Base-by-base conservation (phyloP, 2,329 filamentous ascomycete genomes). In the Colletotrichum tanaceti region DNA sequence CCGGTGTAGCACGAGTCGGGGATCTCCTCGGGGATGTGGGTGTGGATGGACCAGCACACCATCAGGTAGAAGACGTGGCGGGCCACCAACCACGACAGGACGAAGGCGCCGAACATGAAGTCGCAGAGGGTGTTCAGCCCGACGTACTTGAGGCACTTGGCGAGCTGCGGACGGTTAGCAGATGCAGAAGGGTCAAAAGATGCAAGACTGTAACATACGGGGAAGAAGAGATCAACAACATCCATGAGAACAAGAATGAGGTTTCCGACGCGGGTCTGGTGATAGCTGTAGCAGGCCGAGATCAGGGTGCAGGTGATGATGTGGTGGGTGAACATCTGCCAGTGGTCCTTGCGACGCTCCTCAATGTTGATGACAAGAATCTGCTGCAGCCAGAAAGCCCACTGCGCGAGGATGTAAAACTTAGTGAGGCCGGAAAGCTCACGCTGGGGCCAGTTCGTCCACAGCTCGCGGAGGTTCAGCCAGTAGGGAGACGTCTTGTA, bases 311-410 rank as follows among this genome's bases (percentile, higher is more conserved):
- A 93, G 22, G 96, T 99, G 77, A 98, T 90, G 77, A 98, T 88
- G 81, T 99, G 96, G 79, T 98, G 96, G 20, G 89, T 91, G 73
- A 98, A 89, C 96, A 98, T 98, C 80, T 98, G 95, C 83, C 89
- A 92, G 80, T 98, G 91, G 75, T 99, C 96, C 82, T 98, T 98
- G 75, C 96, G 89, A 72, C 92, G 89, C 81, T 97, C 93, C 80
- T 99, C 96, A 69, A 98, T 94, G 80, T 98, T 91, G 78, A 98
- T 93, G 66, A 98, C 93, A 39, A 98, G 84, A 72, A 98, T 92
- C 81, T 97, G 94, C 81, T 98, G 95, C 55, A 98, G 80, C 91
- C 93, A 98, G 79, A 98, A 98, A 28, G 91, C 90, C 80, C 94
- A 92, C 78, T 98, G 94, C 16, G 91, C 90, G 39, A 99, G 85